phyloP scores from a whole-genome alignment of 345 rosid genomes.

The Zanthoxylum bungeanum region DNA sequence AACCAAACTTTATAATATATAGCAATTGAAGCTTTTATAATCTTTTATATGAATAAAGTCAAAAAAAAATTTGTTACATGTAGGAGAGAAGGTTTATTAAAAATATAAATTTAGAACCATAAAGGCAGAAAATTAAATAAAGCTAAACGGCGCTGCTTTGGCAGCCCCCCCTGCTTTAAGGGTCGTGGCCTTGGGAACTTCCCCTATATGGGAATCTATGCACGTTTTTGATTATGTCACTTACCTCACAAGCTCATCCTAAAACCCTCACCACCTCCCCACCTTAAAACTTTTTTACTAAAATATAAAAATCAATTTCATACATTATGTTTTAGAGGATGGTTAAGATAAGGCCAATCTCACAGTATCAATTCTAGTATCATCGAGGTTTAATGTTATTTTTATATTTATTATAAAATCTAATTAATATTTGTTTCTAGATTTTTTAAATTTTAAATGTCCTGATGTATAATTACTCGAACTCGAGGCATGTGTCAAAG shows the following conservation, averaged over 20 bases:
- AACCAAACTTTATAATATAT: background rate
- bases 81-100: background rate
- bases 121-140: slow-evolving; percentile 17
- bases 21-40: background rate
- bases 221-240: slow-evolving; percentile 29
- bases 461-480: no score
- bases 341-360: background rate
- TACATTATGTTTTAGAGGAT: background rate
- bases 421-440: background rate
- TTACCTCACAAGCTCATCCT: background rate
- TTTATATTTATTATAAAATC: no score
- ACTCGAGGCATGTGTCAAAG: no score
- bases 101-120: slow-evolving; percentile 10
- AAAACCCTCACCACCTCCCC: no score
- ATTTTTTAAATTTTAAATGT: background rate
- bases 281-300: no score
- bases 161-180: slow-evolving; percentile 29
- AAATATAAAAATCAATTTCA: no score
- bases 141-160: slow-evolving; percentile 43
- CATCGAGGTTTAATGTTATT: no score
- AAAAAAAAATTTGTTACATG: background rate
- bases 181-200: slow-evolving; percentile 41
- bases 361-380: background rate
- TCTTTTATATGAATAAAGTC: background rate
- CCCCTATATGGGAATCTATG: slow-evolving; percentile 34